Percentiles rank a stretch among this genome's conserved stretches.
phyloP scores from a whole-genome alignment of 208 protist genomes.

The Acanthamoeba sp. region DNA sequence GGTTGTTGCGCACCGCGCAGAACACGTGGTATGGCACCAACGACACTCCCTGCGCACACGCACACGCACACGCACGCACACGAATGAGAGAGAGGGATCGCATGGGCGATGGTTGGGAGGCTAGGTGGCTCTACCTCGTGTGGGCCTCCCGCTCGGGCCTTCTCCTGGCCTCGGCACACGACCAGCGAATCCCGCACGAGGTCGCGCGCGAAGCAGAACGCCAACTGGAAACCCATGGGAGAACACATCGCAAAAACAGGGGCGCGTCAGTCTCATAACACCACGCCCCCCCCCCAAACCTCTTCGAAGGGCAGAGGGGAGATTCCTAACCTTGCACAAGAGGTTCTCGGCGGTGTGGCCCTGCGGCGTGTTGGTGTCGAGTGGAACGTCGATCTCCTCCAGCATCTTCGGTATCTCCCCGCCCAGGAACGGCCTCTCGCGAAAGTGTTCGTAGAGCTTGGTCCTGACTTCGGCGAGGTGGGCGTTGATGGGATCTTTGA shows the following conservation, averaged over 20 bases:
- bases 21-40: slow-evolving; percentile 50
- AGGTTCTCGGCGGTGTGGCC: slow-evolving; percentile 5
- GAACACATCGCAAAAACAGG: not conserved
- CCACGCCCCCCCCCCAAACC: too few species aligned
- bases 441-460: slow-evolving; percentile 1
- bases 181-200: slow-evolving; percentile 25
- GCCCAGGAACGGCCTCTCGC: not conserved
- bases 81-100: too few species aligned
- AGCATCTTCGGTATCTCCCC: slow-evolving; percentile 24
- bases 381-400: not conserved
- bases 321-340: not conserved
- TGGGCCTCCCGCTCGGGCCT: not conserved
- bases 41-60: not conserved
- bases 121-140: not conserved
- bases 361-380: not conserved
- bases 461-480: not conserved
- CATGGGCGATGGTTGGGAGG: too few species aligned
- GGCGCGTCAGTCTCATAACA: not conserved
- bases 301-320: not conserved
- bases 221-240: not conserved
- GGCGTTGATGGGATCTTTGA: not conserved
- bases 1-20: not conserved
- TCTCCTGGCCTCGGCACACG: slow-evolving; percentile 21
- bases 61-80: not conserved
- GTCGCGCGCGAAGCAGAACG: slow-evolving; percentile 4